Evolutionary conservation across 306 rosid genomes (phyloP).

Genomic region (Pyrus pyrifolia): DNA sequence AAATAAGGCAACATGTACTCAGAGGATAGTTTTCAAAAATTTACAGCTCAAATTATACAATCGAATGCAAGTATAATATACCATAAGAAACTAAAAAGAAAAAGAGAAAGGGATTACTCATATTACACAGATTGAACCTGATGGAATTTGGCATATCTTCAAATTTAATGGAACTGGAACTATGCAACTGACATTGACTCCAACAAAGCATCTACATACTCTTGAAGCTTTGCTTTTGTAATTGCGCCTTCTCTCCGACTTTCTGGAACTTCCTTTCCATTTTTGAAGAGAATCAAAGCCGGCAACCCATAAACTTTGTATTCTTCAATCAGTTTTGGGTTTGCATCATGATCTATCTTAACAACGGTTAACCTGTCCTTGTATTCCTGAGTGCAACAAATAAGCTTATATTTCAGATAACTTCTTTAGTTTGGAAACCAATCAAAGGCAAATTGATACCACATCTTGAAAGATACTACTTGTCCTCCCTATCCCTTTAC

Average conservation of each 20-base stretch:
- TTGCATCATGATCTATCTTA: constrained; percentile 83
- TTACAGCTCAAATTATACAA: not conserved
- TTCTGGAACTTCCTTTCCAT: constrained; percentile 67
- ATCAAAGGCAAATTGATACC: not conserved
- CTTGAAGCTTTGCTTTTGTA: constrained; percentile 68
- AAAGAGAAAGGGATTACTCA: not conserved
- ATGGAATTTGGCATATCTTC: not conserved
- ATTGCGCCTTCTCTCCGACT: constrained; percentile 91
- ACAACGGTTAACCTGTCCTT: constrained; percentile 61
- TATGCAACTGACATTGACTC: constrained; percentile 53
- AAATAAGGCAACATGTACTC: not conserved
- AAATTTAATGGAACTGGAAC: constrained; percentile 2
- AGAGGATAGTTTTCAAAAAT: not conserved
- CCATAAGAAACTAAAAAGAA: not conserved
- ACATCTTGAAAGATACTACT: not conserved
- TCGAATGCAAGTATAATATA: not conserved
- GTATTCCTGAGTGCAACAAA: constrained; percentile 51
- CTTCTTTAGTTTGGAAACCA: not conserved
- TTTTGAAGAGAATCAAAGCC: constrained; percentile 62
- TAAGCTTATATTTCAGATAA: not conserved
- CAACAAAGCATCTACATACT: constrained; percentile 56
- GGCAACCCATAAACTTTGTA: constrained; percentile 81
- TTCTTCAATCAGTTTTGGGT: constrained; percentile 60
- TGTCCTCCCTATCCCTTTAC: not conserved
- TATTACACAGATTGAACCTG: not conserved